phyloP scores from a whole-genome alignment of 2,329 filamentous ascomycete genomes.

The Rhinocladiella mackenziei region DNA sequence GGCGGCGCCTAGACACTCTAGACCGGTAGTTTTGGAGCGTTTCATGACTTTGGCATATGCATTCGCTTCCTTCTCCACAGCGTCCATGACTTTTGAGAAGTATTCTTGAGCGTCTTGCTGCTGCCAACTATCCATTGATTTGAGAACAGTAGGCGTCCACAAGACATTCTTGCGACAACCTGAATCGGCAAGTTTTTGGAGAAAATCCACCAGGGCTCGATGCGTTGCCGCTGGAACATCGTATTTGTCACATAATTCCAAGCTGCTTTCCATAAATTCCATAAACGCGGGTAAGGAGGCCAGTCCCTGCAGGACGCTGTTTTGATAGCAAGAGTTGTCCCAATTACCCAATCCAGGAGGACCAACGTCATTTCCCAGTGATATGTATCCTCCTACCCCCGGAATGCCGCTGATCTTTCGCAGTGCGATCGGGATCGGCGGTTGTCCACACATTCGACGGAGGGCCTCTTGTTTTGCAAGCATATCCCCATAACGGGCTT shows the following conservation, averaged over 20 bases:
- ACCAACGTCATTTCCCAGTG: slow-evolving; percentile 33
- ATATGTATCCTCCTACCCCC: slow-evolving; percentile 47
- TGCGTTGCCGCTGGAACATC: slow-evolving; percentile 41
- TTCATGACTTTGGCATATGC: slow-evolving; percentile 32
- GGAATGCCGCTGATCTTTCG: slow-evolving; percentile 54
- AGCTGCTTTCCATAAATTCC: slow-evolving; percentile 38
- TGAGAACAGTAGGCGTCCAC: slow-evolving; percentile 76
- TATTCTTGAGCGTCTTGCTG: slow-evolving; percentile 99
- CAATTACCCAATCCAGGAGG: slow-evolving; percentile 74
- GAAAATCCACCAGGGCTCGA: slow-evolving; percentile 62
- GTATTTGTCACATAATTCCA: slow-evolving; percentile 28
- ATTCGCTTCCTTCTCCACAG: slow-evolving; percentile 72
- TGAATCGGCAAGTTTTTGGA: slow-evolving; percentile 62
- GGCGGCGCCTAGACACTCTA: slow-evolving; percentile 17
- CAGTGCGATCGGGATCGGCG: slow-evolving; percentile 58
- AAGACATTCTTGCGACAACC: slow-evolving; percentile 47
- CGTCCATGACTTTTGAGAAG: slow-evolving; percentile 81
- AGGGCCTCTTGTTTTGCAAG: slow-evolving; percentile 62
- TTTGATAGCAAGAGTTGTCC: slow-evolving; percentile 97
- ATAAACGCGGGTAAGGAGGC: slow-evolving; percentile 69
- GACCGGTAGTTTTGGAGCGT: slow-evolving; percentile 17
- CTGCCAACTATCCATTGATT: slow-evolving; percentile 90
- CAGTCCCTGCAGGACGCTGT: slow-evolving; percentile 84
- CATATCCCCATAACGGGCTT: slow-evolving; percentile 36
- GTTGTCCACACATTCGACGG: slow-evolving; percentile 58